Evolutionary conservation across 768 basidiomycete species (phyloP).

Genomic region (Austroboletus festivus): DNA sequence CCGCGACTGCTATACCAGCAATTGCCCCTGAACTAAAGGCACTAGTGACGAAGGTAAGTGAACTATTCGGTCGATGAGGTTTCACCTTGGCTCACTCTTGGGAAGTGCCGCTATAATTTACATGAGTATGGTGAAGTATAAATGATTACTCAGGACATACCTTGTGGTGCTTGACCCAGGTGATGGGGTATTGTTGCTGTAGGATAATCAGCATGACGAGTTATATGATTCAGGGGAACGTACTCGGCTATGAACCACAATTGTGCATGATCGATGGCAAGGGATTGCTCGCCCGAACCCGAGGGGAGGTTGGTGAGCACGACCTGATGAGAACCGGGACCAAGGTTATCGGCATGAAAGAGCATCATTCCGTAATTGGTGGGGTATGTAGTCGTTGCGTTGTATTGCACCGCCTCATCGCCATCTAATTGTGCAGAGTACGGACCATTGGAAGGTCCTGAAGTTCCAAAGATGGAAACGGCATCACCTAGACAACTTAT

Average conservation of each 20-base stretch:
- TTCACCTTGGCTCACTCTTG: too few species aligned
- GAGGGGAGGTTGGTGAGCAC: constrained; percentile 34
- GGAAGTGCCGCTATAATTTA: too few species aligned
- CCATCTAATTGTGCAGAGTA: constrained; percentile 39
- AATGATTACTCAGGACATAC: neutral
- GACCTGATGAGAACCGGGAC: constrained; percentile 37
- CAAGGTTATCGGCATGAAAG: constrained; percentile 38
- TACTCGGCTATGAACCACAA: constrained; percentile 22
- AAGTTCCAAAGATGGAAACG: constrained; percentile 44
- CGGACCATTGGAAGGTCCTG: constrained; percentile 34
- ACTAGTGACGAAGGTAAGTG: constrained; percentile 5
- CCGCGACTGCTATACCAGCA: constrained; percentile 20
- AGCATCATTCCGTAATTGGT: constrained; percentile 29
- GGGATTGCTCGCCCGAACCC: constrained; percentile 11
- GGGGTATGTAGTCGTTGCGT: constrained; percentile 16
- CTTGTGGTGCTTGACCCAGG: too few species aligned
- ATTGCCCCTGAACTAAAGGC: constrained; percentile 22
- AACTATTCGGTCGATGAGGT: too few species aligned
- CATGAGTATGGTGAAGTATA: neutral
- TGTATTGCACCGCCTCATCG: constrained; percentile 19
- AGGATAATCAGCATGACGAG: constrained; percentile 1
- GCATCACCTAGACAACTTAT: constrained; percentile 34
- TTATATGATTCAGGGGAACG: neutral
- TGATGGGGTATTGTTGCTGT: too few species aligned
- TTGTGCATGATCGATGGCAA: constrained; percentile 35